Base-by-base conservation (phyloP, 495 filamentous ascomycete species). In the Xylaria castorea region DNA sequence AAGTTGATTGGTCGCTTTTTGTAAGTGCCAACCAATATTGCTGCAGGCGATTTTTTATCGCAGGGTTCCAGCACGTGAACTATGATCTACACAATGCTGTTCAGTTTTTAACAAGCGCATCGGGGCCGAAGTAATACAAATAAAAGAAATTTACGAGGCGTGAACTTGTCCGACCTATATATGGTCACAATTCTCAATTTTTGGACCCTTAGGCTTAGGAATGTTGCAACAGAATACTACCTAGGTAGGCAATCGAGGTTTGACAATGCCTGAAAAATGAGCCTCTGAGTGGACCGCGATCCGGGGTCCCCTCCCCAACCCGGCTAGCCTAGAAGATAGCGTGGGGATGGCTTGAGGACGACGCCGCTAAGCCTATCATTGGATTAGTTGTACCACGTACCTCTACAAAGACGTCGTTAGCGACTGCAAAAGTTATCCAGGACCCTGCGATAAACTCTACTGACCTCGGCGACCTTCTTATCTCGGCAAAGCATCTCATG, bases 401-500 rank as follows among this genome's bases (percentile, higher is more conserved):
- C 55, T 60, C 55, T 36, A 36, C 30, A 6, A 60, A 58, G 53
- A 6, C 53, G 27, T 48, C 18, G 30, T 32, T 58, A 16, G 53
- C 5, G 27, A 58, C 53, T 32, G 27, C 48, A 51, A 25, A 27
- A 34, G 27, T 20, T 34, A 6, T 60, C 57, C 27, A 25, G 57
- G 57, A 5, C 8, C 32, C 58, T 61, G 58, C 58, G 32, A 64
- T 40, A 16, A 34, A 64, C 61, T 64, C 22, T 44, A 64, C 4
- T 11, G n/a, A 27, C 18, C 38, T 44, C 44, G 61, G 38, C 38
- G 20, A 57, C 50, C 66, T 68, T 68, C 65, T 68, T 68, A 57
- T 68, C 66, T 68, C 34, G 66, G 66, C 16, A 38, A 55, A 68
- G 66, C 50, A 68, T 68, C 50, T 67, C 64, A 53, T 67, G 64